Evolutionary conservation across 106 monocot genomes (phyloP), one percentile per base, ranked within the genome.

Genomic region (Amphibolis antarctica): DNA sequence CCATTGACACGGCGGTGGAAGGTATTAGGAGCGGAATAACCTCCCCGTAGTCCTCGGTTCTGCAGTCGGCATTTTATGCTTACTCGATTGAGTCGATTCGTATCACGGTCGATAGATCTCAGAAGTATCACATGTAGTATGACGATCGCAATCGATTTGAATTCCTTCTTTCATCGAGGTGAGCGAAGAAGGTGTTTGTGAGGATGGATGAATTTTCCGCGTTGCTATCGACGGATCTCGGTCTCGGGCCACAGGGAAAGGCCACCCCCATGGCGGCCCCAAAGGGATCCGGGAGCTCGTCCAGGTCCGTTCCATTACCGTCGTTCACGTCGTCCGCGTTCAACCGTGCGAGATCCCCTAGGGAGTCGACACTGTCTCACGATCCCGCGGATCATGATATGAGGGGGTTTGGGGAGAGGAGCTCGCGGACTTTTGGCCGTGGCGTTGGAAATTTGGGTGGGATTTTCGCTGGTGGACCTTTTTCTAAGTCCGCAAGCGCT

Each of bases 201-300:
- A 29, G 30, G 52, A 83, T 84, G 83, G 83, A 81, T 50, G 80
- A 81, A 11, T 74, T 88, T 56, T 69, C 79, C 28, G 88, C 79
- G 53, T 59, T 88, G 42, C 67, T 88, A 22, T 69, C 75, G 66
- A 69, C 77, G 17, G 83, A 88, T 43, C 76, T 84, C 68, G 88
- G 88, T 1, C 31, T 81, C 59, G 80, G 73, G 1, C 78, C 83
- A 12, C 80, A 83, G 65, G 81, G 78, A 22, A 87, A 83, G 47
- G 23, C 75, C 28, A 78, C 72, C 9, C 87, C 87, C 50, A 83
- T 83, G 85, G 63, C 82, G 23, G 49, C 77, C 42, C 54, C 77
- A 22, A 61, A 66, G n/a, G 43, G 60, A 49, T 3, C 51, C 6
- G 61, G 60, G 19, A 60, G 22, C 31, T 46, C 64, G 12, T 53